These are phyloP conservation scores for Taphrina flavorubra DNA, from an alignment of 1,139 yeast species.

Conservation along the genomic window DNA sequence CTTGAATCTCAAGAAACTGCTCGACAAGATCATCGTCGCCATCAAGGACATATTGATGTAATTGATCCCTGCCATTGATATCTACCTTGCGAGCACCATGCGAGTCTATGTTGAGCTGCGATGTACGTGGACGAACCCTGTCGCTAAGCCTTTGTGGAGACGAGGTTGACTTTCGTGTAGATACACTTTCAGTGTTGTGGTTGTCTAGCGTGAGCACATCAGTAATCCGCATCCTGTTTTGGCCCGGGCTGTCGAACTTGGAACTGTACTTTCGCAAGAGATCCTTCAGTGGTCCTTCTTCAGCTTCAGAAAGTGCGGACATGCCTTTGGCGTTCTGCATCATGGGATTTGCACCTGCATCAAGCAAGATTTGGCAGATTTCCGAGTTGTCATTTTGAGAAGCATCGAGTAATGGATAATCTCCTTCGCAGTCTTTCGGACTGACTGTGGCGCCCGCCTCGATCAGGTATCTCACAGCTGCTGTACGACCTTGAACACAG, in stretches of 20 bases:
- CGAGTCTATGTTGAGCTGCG: conserved; percentile 24
- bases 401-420: conserved; percentile 37
- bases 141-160: conserved; percentile 38
- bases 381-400: conserved; percentile 30
- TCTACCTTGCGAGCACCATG: conserved; percentile 36
- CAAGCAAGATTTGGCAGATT: conserved; percentile 28
- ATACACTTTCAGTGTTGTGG: neutral
- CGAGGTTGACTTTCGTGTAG: neutral
- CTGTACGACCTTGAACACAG: conserved; percentile 21
- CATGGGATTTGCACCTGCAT: conserved; percentile 39
- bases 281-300: conserved; percentile 37
- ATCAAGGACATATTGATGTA: conserved; percentile 31
- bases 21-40: conserved; percentile 36
- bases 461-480: conserved; percentile 11
- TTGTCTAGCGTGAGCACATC: conserved; percentile 17
- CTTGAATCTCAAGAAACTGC: conserved; percentile 35
- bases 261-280: conserved; percentile 23
- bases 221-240: conserved; percentile 34
- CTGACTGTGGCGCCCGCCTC: conserved; percentile 22
- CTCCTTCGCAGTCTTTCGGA: conserved; percentile 37
- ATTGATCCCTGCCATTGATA: conserved; percentile 29
- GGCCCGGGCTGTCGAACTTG: conserved; percentile 34
- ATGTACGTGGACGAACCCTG: conserved; percentile 16
- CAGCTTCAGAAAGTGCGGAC: conserved; percentile 36
- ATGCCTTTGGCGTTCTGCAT: conserved; percentile 33